phyloP scores from a whole-genome alignment of 208 protist species.

The Strigomonas oncopelti region DNA sequence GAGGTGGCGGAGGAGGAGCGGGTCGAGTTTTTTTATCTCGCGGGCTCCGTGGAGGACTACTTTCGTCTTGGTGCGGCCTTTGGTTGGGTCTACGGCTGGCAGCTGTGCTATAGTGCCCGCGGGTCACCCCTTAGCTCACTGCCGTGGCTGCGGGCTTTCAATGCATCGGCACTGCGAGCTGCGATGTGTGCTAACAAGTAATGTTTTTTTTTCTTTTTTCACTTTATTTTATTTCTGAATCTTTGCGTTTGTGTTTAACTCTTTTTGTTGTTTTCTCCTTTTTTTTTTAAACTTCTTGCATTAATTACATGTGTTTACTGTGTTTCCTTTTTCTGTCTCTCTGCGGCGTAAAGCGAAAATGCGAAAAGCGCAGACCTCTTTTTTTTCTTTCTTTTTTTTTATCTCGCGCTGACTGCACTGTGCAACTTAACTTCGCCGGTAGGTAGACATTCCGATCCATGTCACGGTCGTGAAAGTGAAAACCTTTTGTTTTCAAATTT shows the following conservation, averaged over 20 bases:
- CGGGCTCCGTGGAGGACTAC: conserved; percentile 50
- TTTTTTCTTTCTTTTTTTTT: too few relatives aligned
- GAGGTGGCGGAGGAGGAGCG: neutral
- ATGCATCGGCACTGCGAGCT: conserved; percentile 22
- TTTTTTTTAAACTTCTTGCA: neutral
- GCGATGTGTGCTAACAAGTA: conserved; percentile 11
- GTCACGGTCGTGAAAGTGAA: too few relatives aligned
- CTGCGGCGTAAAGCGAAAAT: neutral
- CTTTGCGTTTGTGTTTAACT: neutral
- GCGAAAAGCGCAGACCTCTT: too few relatives aligned
- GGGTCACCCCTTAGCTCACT: conserved; percentile 44
- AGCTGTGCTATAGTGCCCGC: conserved; percentile 52
- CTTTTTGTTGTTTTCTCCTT: neutral
- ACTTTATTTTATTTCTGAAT: neutral
- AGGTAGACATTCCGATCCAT: too few relatives aligned
- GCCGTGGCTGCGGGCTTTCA: conserved; percentile 51
- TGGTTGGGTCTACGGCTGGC: conserved; percentile 78
- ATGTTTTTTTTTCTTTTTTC: neutral
- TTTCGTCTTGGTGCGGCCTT: conserved; percentile 50
- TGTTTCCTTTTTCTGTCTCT: neutral
- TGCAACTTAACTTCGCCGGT: too few relatives aligned
- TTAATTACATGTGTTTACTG: neutral
- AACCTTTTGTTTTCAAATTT: too few relatives aligned
- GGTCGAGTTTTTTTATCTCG: conserved; percentile 61
- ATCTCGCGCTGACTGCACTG: too few relatives aligned